Percentiles rank a stretch among this genome's conserved stretches.
phyloP scores from a whole-genome alignment of 768 basidiomycete genomes.

The Termitomyces bulborhizus region DNA sequence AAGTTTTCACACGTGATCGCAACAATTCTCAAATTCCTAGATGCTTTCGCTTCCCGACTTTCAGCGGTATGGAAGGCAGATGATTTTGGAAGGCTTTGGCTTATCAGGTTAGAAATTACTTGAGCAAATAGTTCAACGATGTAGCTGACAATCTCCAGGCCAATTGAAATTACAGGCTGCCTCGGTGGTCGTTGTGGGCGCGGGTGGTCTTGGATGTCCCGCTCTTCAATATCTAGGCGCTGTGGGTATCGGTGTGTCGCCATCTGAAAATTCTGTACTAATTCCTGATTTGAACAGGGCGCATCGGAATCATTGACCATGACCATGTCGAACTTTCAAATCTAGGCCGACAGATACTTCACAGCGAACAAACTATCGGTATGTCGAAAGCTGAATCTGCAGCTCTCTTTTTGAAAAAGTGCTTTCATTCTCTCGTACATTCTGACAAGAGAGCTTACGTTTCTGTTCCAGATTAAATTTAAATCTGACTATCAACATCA shows the following conservation, averaged over 20 bases:
- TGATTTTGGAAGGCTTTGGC: constrained; percentile 90
- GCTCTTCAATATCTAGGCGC: constrained; percentile 91
- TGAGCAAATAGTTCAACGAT: neutral
- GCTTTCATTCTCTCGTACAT: neutral
- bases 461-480: constrained; percentile 63
- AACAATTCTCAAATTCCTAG: too few relatives aligned
- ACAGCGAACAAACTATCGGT: constrained; percentile 69
- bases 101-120: constrained; percentile 51
- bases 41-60: constrained; percentile 62
- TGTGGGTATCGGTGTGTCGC: constrained; percentile 76
- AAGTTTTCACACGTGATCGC: neutral
- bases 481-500: constrained; percentile 48
- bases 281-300: neutral
- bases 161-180: constrained; percentile 56
- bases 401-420: constrained; percentile 63
- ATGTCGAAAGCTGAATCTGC: constrained; percentile 82
- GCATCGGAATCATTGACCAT: constrained; percentile 12
- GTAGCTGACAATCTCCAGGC: constrained; percentile 35
- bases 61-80: constrained; percentile 89
- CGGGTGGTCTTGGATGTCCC: constrained; percentile 95
- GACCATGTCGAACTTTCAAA: constrained; percentile 16
- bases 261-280: neutral
- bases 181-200: constrained; percentile 76
- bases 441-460: neutral
- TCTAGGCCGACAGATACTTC: constrained; percentile 73